Evolutionary conservation across 139 green algal species (phyloP), one percentile per base, ranked within the genome.

Genomic region (Zygnema cylindricum): DNA sequence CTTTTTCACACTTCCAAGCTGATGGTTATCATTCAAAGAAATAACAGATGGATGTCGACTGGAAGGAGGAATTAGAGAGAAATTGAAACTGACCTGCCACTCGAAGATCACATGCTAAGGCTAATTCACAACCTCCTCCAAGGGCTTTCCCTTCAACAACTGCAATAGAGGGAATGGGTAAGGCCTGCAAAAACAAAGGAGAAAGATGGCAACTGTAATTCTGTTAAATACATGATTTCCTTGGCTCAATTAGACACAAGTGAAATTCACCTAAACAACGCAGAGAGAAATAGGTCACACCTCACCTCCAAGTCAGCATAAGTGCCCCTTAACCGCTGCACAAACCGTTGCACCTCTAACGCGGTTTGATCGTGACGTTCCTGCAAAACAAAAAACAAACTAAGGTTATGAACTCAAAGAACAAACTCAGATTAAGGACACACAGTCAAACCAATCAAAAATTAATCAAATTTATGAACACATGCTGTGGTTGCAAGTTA

Each of bases 91-190:
- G 42, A 86, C 84, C 76, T 40, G 73, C 84, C 7, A 89, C 73
- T 30, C 76, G 76, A 30, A 87, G 33, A 38, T 89, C 84, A n/a
- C 84, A 89, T 38, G 84, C 36, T 3, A 89, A 71, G 43, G 71
- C 84, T 38, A 89, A 36, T 77, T 89, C 84, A 38, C 82, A 75
- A 35, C 84, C 84, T 33, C 84, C 84, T 75, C 84, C 84, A 1
- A 89, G 38, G 2, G 84, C 84, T 21, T 84, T 35, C 1, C 84
- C 84, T n/a, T 89, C 84, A 36, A 89, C 39, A 7, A 77, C 35
- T 2, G 84, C 84, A 69, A 89, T 87, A 38, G 84, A 85, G 11
- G 84, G 76, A 43, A 89, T 54, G 57, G 83, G 83, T 2, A 88
- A 41, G 3, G 2, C 43, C 81, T 87, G 81, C 71, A 55, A 79